A percentile compares a stretch with the other conserved stretches of the same genome.
Conservation (phyloP, 2,329 filamentous ascomycete species). For the Aspergillus udagawae region DNA sequence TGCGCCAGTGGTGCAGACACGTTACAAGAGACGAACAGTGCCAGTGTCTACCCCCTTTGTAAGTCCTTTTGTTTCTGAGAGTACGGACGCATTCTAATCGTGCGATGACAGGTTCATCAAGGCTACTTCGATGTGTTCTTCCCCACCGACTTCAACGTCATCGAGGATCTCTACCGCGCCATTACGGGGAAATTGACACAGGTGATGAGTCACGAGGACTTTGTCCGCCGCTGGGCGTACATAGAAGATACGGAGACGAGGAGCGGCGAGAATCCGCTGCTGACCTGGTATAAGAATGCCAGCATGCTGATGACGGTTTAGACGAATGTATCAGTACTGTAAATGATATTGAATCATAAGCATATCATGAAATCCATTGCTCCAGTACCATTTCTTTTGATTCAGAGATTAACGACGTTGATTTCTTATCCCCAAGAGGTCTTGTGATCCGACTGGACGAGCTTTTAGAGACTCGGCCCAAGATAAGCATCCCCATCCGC, state of each 20-base stretch:
- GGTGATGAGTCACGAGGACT: constrained; percentile 82
- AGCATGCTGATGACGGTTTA: constrained; percentile 84
- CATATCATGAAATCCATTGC: not conserved
- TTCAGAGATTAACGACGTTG: not conserved
- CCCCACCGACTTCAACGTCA: constrained; percentile 87
- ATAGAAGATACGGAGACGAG: constrained; percentile 83
- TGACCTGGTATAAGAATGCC: constrained; percentile 94
- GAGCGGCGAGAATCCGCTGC: constrained; percentile 87
- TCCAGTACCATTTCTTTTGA: not conserved
- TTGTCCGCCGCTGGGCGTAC: constrained; percentile 84
- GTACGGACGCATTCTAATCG: not conserved
- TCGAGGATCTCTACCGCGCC: constrained; percentile 87
- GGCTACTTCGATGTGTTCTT: constrained; percentile 99
- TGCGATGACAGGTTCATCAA: constrained; percentile 71
- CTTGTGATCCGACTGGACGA: not conserved
- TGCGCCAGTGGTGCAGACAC: constrained; percentile 92
- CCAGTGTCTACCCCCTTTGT: constrained; percentile 88
- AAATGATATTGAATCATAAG: not conserved
- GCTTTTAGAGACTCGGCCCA: not conserved
- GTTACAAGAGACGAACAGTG: constrained; percentile 81
- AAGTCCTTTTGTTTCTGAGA: constrained; percentile 36
- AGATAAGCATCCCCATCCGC: not conserved
- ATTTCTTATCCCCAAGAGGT: not conserved
- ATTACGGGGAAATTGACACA: constrained; percentile 88
- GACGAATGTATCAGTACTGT: constrained; percentile 3